phyloP scores from a whole-genome alignment of 2,329 filamentous ascomycete genomes.

The Apiospora kogelbergensis region DNA sequence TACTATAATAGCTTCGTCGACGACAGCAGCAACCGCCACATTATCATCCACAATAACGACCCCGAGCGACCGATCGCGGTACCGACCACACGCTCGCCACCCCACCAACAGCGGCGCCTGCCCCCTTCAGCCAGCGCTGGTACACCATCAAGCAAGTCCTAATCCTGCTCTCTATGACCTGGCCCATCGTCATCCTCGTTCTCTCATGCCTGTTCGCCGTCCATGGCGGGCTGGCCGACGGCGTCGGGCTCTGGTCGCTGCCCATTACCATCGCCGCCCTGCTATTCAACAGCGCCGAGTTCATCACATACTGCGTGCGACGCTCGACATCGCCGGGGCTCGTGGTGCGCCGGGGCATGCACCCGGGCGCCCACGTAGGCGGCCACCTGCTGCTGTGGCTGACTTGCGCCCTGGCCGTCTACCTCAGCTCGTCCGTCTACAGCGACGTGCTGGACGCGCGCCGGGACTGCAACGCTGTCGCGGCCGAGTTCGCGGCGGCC shows the following conservation, averaged over 20 bases:
- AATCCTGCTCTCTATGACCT: constrained; percentile 19
- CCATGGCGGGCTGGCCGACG: constrained; percentile 8
- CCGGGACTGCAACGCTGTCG: constrained; percentile 7
- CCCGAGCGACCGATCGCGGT: neutral
- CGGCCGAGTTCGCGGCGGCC: constrained; percentile 11
- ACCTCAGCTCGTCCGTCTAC: constrained; percentile 18
- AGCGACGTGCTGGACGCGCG: neutral
- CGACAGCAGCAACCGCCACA: constrained; percentile 3
- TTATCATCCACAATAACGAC: neutral
- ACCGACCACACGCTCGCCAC: neutral
- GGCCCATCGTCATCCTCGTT: constrained; percentile 25
- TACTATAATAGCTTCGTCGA: neutral
- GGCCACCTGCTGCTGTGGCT: constrained; percentile 28
- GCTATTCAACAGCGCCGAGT: constrained; percentile 29
- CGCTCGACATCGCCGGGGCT: neutral
- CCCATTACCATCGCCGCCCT: constrained; percentile 25
- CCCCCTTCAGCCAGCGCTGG: constrained; percentile 25
- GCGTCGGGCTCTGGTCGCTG: constrained; percentile 19
- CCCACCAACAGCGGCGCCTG: neutral
- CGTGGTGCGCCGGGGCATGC: constrained; percentile 29
- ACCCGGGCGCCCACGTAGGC: constrained; percentile 31
- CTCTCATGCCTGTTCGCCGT: constrained; percentile 22
- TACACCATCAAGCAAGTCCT: constrained; percentile 24
- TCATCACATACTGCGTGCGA: constrained; percentile 28
- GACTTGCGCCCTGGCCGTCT: constrained; percentile 22